Evolutionary conservation across 495 filamentous ascomycete species (phyloP).

Genomic region (Amorphotheca resinae): DNA sequence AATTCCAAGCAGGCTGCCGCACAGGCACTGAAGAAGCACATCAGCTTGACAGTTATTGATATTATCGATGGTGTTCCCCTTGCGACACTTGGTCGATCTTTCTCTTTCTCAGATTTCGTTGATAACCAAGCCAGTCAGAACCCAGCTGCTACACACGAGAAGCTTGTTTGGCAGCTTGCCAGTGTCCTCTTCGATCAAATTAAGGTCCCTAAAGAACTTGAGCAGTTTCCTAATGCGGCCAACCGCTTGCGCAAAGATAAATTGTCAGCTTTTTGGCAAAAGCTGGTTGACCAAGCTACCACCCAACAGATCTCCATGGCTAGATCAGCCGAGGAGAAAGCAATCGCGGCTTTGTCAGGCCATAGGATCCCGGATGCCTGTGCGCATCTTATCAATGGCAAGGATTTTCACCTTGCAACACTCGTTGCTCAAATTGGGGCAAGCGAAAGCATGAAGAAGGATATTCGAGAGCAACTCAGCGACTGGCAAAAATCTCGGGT

Average conservation of each 20-base stretch:
- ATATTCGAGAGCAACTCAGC: constrained; percentile 65
- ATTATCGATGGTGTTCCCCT: constrained; percentile 31
- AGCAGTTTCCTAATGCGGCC: constrained; percentile 26
- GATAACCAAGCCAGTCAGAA: constrained; percentile 18
- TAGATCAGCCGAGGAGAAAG: constrained; percentile 61
- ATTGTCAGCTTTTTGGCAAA: constrained; percentile 47
- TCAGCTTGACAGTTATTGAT: constrained; percentile 26
- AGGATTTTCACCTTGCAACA: constrained; percentile 69
- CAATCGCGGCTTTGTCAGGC: constrained; percentile 64
- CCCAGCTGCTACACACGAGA: constrained; percentile 35
- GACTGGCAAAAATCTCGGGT: constrained; percentile 72
- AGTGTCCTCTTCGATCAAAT: constrained; percentile 75
- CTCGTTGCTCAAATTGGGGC: constrained; percentile 69
- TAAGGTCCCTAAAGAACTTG: constrained; percentile 33
- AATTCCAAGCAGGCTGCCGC: constrained; percentile 15
- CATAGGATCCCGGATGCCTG: constrained; percentile 74
- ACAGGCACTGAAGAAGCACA: constrained; percentile 30
- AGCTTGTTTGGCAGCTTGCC: constrained; percentile 62
- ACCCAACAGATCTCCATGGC: constrained; percentile 37
- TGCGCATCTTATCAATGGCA: constrained; percentile 53
- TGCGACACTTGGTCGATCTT: constrained; percentile 23
- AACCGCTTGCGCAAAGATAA: constrained; percentile 35
- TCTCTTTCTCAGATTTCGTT: constrained; percentile 28
- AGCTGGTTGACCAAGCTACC: constrained; percentile 45
- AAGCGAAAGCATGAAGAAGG: constrained; percentile 46